Evolutionary conservation across 2,329 filamentous ascomycete genomes (phyloP).

Genomic region (Aspergillus carbonarius): DNA sequence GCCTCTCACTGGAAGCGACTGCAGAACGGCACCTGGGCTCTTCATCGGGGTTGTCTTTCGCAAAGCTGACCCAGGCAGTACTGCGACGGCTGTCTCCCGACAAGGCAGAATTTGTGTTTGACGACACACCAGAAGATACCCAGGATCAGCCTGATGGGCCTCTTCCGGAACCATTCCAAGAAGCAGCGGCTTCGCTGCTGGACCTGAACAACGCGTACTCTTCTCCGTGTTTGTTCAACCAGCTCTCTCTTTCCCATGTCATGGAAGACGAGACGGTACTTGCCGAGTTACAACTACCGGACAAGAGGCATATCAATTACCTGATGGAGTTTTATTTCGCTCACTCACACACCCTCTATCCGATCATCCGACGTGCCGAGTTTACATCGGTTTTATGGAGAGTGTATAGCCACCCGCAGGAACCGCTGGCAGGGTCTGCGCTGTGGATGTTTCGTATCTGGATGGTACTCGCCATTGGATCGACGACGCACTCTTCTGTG

Average conservation of each 20-base stretch:
- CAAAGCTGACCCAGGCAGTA: slow-evolving; percentile 45
- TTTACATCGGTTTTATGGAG: slow-evolving; percentile 34
- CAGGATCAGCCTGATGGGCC: slow-evolving; percentile 1
- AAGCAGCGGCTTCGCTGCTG: neutral
- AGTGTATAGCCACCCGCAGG: slow-evolving; percentile 32
- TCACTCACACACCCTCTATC: slow-evolving; percentile 50
- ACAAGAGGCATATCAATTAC: slow-evolving; percentile 29
- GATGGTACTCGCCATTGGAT: slow-evolving; percentile 52
- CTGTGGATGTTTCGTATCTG: slow-evolving; percentile 45
- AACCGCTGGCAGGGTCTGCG: slow-evolving; percentile 32
- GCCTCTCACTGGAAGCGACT: slow-evolving; percentile 45
- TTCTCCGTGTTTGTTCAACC: neutral
- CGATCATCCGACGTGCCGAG: slow-evolving; percentile 40
- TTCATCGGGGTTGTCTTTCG: slow-evolving; percentile 48
- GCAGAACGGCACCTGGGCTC: slow-evolving; percentile 49
- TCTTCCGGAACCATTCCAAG: neutral
- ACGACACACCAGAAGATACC: slow-evolving; percentile 12
- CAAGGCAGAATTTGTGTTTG: slow-evolving; percentile 45
- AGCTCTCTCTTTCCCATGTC: neutral
- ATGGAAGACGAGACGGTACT: slow-evolving; percentile 10
- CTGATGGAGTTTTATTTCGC: slow-evolving; percentile 49
- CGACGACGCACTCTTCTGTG: slow-evolving; percentile 47
- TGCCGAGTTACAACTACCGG: slow-evolving; percentile 10
- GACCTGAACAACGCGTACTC: neutral
- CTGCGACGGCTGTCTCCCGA: slow-evolving; percentile 45